Base-by-base conservation (phyloP, 306 rosid species). In the Datisca glomerata region DNA sequence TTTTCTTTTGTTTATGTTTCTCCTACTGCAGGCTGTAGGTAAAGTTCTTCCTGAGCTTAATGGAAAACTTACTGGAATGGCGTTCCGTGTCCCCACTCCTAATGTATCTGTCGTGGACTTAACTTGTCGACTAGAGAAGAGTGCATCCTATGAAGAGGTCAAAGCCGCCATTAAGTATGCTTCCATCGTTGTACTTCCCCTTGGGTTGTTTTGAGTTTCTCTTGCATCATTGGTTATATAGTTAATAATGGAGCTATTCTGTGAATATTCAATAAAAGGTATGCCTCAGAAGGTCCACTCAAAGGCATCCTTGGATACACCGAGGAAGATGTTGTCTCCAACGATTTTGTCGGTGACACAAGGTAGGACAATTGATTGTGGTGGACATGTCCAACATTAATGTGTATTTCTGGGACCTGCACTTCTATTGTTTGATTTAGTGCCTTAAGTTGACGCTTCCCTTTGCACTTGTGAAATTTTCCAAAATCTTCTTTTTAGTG, bases 51-150 rank as follows among this genome's bases (percentile, higher is more conserved):
- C 97, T 5, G 86, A 89, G 33, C 86, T 89, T 37, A 89, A 84
- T 63, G 95, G 95, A 45, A 89, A 84, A 71, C 98, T 89, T 43
- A 84, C 95, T 24, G 98, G 95, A 48, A 89, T 89, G 95, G 98
- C 98, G 25, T 84, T 89, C 60, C 93, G 98, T 12, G 95, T 89
- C 24, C 98, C 98, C 11, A 89, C 98, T 31, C 78, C 95, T 22
- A 84, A 89, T 59, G 93, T 89, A 33, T 89, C 95, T 29, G 95
- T 89, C 0, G 98, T 89, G 53, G 98, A 89, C 75, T 66, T 84
- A 46, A 89, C 98, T 18, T 80, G 93, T 59, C 87, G 91, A 36
- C 93, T 89, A 52, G 63, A 64, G 70, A 89, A 75, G 77, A 55
- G 68, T 59, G 73, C 79, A 57, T 80, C 95, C n/a, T 84, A 89